Base-by-base conservation (phyloP, 2,329 filamentous ascomycete genomes). In the Colletotrichum sp. region DNA sequence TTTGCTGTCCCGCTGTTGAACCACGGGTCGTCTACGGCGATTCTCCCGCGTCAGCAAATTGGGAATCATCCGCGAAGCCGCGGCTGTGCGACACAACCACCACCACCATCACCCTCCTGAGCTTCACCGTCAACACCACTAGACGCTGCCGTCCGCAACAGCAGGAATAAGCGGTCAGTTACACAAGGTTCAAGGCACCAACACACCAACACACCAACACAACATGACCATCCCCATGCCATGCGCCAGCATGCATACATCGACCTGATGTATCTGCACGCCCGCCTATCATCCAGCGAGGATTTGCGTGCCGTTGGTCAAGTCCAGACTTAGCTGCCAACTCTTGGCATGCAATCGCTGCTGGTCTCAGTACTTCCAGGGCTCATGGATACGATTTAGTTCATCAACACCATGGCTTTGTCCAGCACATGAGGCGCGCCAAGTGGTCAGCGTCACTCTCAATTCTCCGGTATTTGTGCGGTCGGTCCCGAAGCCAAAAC, bases 401-500 rank as follows among this genome's bases (percentile, higher is more conserved):
- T 49, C 12, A 27, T 63, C 22, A 52, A 32, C 55, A 63, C 13
- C 36, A 30, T 36, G 52, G 57, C 63, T 36, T 64, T 32, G 19
- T 15, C 22, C n/a, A 22, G 52, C 61, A 52, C 61, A 39, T 65
- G 70, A 73, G 49, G 59, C 32, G 73, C 61, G 64, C 73, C 64
- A 76, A 65, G 73, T 73, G 73, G 63, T 65, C 32, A 49, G 73
- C 70, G 49, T 68, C 57, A 29, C 19, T 39, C 11, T 19, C 73
- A 73, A 52, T 49, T 32, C 59, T 52, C 70, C 59, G 49, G 44
- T 59, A 32, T 27, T n/a, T 69, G 64, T 52, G 44, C 69, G 70
- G 70, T 76, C 73, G 73, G 70, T 73, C 73, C 73, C 73, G 70
- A 73, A 30, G 15, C 44, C 55, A 61, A 73, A 73, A n/a, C 8